Base-by-base conservation (phyloP, 1,284 basidiomycete genomes). In the Leucocoprinus gongylophorus region DNA sequence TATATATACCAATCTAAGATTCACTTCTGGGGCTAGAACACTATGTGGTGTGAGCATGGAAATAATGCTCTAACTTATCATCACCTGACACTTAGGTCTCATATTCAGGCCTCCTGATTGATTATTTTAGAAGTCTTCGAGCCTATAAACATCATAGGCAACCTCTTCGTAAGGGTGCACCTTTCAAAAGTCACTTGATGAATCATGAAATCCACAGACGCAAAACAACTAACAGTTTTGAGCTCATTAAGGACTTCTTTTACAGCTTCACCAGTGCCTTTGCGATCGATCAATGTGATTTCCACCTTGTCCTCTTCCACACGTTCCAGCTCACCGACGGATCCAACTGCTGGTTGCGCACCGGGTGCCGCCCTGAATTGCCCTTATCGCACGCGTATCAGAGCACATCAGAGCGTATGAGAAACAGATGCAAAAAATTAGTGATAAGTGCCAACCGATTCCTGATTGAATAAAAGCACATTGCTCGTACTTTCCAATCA, bases 141-240 rank as follows among this genome's bases (percentile, higher is more conserved):
- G 59, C 37, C 69, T 73, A 61, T 80, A 76, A 4, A 82, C 73
- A 56, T 80, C 76, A 54, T 77, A 80, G 5, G 74, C 76, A 48
- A 79, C 75, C 60, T 79, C 74, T 62, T 81, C 78, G 57, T 81
- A 80, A 13, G 77, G 78, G 62, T 80, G 79, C 8, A 73, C 68
- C 77, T 80, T 41, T 48, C 41, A 46, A 45, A 30, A 10, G n/a
- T 10, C 46, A 20, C 20, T 26, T 18, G 45, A 41, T 28, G 5
- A 37, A 32, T 7, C 33, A 35, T n/a, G 10, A 35, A 5, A 8
- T 30, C 17, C 4, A 4, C 1, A 43, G 7, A 45, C 18, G 6
- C 13, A 7, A 23, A 9, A 23, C 23, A 13, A 66, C 72, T 48
- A 55, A 78, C 78, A 62, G 66, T 69, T 61, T 75, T 75, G 46